Evolutionary conservation across 148 eudicot genomes (phyloP), one percentile per base, ranked within the genome.

Genomic region (Camellia japonica): DNA sequence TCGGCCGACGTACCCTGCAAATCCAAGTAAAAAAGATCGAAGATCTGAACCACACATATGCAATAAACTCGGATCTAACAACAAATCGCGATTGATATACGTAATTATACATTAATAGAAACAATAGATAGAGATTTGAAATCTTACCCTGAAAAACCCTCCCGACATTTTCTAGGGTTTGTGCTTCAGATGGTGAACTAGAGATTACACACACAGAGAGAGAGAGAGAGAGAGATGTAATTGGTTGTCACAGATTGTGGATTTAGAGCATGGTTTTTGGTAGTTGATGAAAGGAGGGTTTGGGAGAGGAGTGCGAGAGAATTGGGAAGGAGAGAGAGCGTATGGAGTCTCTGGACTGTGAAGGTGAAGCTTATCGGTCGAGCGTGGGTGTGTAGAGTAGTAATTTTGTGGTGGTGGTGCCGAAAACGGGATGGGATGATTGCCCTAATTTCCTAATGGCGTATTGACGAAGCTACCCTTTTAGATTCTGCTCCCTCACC

Each of bases 121-220:
- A 11, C 3, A 0, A 12, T 1, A 13, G 2, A 54, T 23, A 59
- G 23, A 16, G 1, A 23, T 0, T 6, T 15, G 49, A 56, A 75
- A 55, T 4, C 12, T 84, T 89, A 93, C 99, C 90, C 99, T 90
- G 85, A 95, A 96, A 80, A 96, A 96, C 3, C 99, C 99, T 83
- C 99, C 99, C 58, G 99, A 96, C 99, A 96, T 95, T 79, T 90
- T 87, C 90, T 95, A 95, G 97, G 97, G 97, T 90, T 95, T 87
- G 76, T 12, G 58, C 10, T 76, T 46, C 56, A 75, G 68, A 76
- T 10, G 67, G 47, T 5, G 77, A 56, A 56, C 64, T 8, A 55
- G 13, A 30, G 12, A 38, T 14, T 23, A 30, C 38, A 23, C 23
- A 23, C 23, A 23, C 30, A 1, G 38, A 30, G 38, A 46, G 15